Evolutionary conservation across 495 filamentous ascomycete genomes (phyloP).

Genomic region (Daldinia grandis): DNA sequence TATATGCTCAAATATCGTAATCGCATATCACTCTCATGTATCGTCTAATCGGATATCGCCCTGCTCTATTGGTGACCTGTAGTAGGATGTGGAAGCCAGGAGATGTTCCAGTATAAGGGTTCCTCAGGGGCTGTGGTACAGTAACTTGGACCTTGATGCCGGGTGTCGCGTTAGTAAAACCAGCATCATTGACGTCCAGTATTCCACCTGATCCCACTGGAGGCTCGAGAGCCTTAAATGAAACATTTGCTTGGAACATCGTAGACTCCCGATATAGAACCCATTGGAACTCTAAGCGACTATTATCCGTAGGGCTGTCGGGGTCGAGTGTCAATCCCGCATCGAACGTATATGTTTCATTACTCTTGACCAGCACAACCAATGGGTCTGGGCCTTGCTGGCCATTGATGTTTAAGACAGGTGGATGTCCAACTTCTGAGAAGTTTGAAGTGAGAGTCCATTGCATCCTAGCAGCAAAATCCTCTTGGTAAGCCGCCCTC

Average conservation of each 20-base stretch:
- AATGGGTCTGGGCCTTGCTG: not conserved
- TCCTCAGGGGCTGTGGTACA: not conserved
- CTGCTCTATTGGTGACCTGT: not conserved
- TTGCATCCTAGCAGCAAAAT: constrained; percentile 20
- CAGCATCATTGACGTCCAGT: not conserved
- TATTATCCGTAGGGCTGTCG: not conserved
- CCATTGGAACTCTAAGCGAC: not conserved
- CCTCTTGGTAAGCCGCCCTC: constrained; percentile 17
- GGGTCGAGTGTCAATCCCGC: not conserved
- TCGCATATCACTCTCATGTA: not conserved
- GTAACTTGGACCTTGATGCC: not conserved
- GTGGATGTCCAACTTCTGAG: constrained; percentile 11
- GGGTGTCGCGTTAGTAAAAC: not conserved
- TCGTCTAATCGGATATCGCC: not conserved
- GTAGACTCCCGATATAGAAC: not conserved
- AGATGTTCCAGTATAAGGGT: not conserved
- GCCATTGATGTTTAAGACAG: constrained; percentile 1
- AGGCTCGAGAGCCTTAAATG: not conserved
- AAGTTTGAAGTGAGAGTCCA: constrained; percentile 16
- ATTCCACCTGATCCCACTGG: not conserved
- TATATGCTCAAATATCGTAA: not conserved
- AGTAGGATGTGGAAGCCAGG: not conserved
- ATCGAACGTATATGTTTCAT: not conserved
- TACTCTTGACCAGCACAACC: not conserved
- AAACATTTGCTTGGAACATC: not conserved